Percentiles rank a stretch among this genome's conserved stretches.
Conservation (phyloP, 495 filamentous ascomycete genomes). For the Xylaria nigripes region DNA sequence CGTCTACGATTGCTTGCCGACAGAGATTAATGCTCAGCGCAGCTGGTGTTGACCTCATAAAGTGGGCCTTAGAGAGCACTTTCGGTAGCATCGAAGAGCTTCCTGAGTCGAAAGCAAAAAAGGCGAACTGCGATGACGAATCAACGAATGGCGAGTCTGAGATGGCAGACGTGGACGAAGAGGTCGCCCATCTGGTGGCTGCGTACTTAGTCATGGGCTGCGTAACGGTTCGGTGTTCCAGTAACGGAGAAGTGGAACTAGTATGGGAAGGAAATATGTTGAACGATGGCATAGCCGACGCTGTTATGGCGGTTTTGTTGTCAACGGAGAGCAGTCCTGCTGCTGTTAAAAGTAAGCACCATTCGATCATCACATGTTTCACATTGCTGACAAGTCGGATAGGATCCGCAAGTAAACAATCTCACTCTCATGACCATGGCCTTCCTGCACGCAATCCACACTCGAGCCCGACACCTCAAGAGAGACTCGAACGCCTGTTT, state of each 20-base stretch:
- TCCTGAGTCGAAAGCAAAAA: constrained; percentile 34
- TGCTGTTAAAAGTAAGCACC: constrained; percentile 74
- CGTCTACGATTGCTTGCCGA: constrained; percentile 84
- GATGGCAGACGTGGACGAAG: constrained; percentile 50
- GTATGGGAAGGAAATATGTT: constrained; percentile 98
- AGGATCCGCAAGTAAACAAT: constrained; percentile 47
- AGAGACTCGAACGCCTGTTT: constrained; percentile 73
- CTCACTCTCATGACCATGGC: constrained; percentile 46
- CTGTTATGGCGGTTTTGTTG: constrained; percentile 83
- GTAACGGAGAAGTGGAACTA: constrained; percentile 70
- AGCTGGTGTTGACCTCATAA: constrained; percentile 82
- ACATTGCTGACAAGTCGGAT: constrained; percentile 16
- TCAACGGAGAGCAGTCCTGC: constrained; percentile 88
- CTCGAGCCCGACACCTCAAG: constrained; percentile 56
- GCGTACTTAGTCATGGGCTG: constrained; percentile 86
- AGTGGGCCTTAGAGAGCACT: constrained; percentile 88
- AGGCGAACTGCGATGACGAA: constrained; percentile 10
- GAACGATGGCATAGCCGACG: constrained; percentile 94
- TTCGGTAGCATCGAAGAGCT: constrained; percentile 80
- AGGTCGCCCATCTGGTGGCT: constrained; percentile 44
- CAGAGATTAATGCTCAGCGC: constrained; percentile 79
- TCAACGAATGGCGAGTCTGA: constrained; percentile 32
- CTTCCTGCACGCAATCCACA: constrained; percentile 57
- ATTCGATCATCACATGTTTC: neutral
- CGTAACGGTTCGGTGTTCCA: constrained; percentile 62